Percentiles rank a stretch among this genome's conserved stretches.
Evolutionary conservation across 2,329 filamentous ascomycete genomes (phyloP).

Genomic region (Arthrobotrys iridis): DNA sequence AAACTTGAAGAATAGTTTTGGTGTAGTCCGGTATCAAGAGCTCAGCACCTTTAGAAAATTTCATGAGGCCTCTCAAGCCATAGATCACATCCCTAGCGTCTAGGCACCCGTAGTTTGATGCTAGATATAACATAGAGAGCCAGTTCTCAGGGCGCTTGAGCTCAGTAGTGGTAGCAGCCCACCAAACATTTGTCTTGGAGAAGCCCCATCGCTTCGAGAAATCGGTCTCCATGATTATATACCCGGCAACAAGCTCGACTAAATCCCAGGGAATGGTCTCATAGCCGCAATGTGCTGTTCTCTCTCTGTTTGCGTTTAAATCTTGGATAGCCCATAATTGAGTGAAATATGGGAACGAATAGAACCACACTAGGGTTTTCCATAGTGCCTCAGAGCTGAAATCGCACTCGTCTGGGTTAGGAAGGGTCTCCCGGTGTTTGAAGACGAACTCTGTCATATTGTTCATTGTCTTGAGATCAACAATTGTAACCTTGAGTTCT

Average conservation of each 20-base stretch:
- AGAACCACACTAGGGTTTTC: constrained; percentile 57
- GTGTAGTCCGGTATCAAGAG: constrained; percentile 56
- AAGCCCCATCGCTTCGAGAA: constrained; percentile 58
- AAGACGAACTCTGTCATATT: constrained; percentile 54
- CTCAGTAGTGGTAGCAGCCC: constrained; percentile 57
- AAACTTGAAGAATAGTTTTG: constrained; percentile 56
- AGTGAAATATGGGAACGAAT: constrained; percentile 56
- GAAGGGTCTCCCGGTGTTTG: constrained; percentile 52
- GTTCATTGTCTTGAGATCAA: constrained; percentile 49
- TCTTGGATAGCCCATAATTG: constrained; percentile 57
- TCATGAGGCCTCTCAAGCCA: constrained; percentile 57
- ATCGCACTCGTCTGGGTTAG: constrained; percentile 55
- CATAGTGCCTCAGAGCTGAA: constrained; percentile 57
- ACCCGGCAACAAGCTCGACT: constrained; percentile 58
- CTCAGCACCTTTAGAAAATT: constrained; percentile 48
- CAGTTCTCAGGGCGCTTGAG: constrained; percentile 57
- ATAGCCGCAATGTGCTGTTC: constrained; percentile 56
- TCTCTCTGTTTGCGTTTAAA: constrained; percentile 55
- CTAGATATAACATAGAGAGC: constrained; percentile 58
- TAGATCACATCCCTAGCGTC: constrained; percentile 57
- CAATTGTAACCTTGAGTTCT: constrained; percentile 35
- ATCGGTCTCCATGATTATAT: constrained; percentile 58
- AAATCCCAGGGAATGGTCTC: constrained; percentile 57
- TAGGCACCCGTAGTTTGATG: constrained; percentile 55
- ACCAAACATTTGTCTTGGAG: constrained; percentile 58